phyloP scores from a whole-genome alignment of 257 asterid species.

The Forsythia viridissima region DNA sequence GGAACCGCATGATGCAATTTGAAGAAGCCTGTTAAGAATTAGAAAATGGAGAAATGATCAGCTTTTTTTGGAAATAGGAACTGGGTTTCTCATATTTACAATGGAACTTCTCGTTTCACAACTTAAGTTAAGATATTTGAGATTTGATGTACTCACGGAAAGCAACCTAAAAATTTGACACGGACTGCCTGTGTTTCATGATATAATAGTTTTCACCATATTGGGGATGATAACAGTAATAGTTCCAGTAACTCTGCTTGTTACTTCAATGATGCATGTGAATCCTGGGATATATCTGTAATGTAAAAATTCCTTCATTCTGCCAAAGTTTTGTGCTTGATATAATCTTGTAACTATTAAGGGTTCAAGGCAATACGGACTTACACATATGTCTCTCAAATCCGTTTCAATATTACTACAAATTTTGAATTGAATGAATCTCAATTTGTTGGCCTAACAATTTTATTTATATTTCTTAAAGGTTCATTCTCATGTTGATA shows the following conservation, averaged over 20 bases:
- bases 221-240: slow-evolving; percentile 2
- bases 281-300: slow-evolving; percentile 10
- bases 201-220: neutral
- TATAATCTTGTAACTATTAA: neutral
- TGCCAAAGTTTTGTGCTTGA: slow-evolving; percentile 7
- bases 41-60: neutral
- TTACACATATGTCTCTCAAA: neutral
- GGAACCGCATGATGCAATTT: slow-evolving; percentile 21
- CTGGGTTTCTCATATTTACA: neutral
- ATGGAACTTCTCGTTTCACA: neutral
- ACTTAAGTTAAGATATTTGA: slow-evolving; percentile 9
- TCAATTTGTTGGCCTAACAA: slow-evolving; percentile 9
- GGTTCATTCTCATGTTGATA: slow-evolving; percentile 96
- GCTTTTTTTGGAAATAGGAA: neutral
- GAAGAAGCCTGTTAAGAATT: neutral
- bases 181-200: neutral
- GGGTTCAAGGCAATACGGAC: neutral
- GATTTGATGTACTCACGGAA: slow-evolving; percentile 9
- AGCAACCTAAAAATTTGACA: neutral
- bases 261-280: neutral
- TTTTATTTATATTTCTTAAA: slow-evolving; percentile 17
- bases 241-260: slow-evolving; percentile 6
- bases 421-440: neutral
- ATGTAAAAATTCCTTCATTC: neutral
- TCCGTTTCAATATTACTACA: neutral